These are phyloP conservation scores for Ampelomyces quisqualis DNA, from an alignment of 2,329 filamentous ascomycete species.

Conservation along the genomic window DNA sequence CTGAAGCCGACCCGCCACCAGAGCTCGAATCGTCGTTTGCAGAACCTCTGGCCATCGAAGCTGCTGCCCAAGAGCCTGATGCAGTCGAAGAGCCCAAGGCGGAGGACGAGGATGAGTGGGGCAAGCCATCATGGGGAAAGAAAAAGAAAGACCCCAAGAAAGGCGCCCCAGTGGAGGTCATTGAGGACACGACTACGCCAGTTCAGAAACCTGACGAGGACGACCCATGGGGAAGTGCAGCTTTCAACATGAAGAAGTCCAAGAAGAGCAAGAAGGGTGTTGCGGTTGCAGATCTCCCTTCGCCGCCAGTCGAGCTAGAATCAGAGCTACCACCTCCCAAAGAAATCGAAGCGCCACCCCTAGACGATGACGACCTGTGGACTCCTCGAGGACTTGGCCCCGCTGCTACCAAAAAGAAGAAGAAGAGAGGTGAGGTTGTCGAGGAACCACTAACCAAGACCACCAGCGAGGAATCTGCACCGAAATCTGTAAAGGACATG, in stretches of 20 bases:
- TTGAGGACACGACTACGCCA: conserved; percentile 45
- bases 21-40: conserved; percentile 34
- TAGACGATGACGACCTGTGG: conserved; percentile 35
- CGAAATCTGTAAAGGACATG: conserved; percentile 37
- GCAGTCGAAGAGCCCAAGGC: conserved; percentile 53
- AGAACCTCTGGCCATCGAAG: conserved; percentile 18
- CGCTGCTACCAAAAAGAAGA: conserved; percentile 36
- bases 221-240: conserved; percentile 41
- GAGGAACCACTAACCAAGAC: conserved; percentile 36
- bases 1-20: conserved; percentile 38
- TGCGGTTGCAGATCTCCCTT: conserved; percentile 51
- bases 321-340: conserved; percentile 51
- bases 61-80: conserved; percentile 47
- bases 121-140: conserved; percentile 58
- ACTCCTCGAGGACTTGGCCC: conserved; percentile 19
- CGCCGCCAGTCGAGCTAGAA: conserved; percentile 49
- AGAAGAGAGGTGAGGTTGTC: conserved; percentile 35
- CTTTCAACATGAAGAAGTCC: conserved; percentile 52
- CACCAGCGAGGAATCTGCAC: conserved; percentile 28
- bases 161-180: conserved; percentile 43
- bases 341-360: conserved; percentile 49
- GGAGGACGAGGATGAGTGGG: conserved; percentile 57
- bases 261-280: conserved; percentile 59
- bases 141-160: conserved; percentile 46
- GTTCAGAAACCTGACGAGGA: conserved; percentile 49